Base-by-base conservation (phyloP, 495 filamentous ascomycete species). In the Xylaria longipes region DNA sequence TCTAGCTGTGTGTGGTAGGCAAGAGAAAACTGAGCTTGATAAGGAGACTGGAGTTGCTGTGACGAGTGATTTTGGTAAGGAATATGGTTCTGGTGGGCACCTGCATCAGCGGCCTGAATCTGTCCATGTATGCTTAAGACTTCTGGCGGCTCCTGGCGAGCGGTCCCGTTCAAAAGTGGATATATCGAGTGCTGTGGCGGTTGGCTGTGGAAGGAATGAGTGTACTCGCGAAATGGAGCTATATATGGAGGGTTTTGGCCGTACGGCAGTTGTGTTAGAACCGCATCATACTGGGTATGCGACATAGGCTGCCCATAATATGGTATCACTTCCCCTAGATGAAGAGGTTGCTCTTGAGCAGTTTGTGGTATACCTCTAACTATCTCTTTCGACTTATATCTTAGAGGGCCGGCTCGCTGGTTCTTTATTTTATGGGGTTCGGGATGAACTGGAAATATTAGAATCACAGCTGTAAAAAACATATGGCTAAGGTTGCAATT, bases 1-100 rank as follows among this genome's bases (percentile, higher is more conserved):
- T 90, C 87, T n/a, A 91, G 82, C 76, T 89, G 85, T 74, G 66
- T 86, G 83, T 71, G 89, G 85, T 35, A 74, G 75, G 39, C 82
- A 76, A 20, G 73, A 70, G 54, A 81, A 5, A 15, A 73, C 15
- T 78, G 73, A 58, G 58, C 4, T 1, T 48, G 17, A 7, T 69
- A 25, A 35, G 43, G 31, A 29, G 43, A n/a, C 20, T 61, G 70
- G 33, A 75, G 74, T 60, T 71, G 73, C 15, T 56, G 15, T 14
- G 74, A 72, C 12, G 64, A 63, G 27, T 75, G 71, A 43, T 71
- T 43, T 35, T 74, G 77, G 56, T 76, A 75, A 17, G 72, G 31
- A 35, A 72, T 74, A 48, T 80, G 79, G n/a, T 71, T 31, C 45
- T 78, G 74, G 17, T 71, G 67, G 35, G 68, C 68, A n/a, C 64